Evolutionary conservation across 495 filamentous ascomycete species (phyloP), one percentile per base, ranked within the genome.

Genomic region (Penicillium verhagenii): DNA sequence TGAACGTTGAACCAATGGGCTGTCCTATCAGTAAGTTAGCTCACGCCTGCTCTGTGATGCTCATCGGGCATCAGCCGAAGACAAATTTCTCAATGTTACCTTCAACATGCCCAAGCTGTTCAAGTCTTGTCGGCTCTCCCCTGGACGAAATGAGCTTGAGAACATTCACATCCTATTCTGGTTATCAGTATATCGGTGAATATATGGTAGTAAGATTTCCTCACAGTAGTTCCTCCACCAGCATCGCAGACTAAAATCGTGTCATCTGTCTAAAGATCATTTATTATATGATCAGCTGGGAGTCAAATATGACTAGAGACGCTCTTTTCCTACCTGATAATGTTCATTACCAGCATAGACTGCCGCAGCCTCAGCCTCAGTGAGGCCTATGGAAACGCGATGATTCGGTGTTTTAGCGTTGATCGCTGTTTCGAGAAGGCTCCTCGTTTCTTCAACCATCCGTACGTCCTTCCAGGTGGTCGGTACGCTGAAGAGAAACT

Each of bases 331-430:
- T 56, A 65, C 42, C 56, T 67, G 20, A 61, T 72, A 70, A 52
- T 66, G 57, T 35, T 73, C 72, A 19, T 72, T 75, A 6, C 72
- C 74, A 0, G 77, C 72, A 61, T 80, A 77, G 0, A 86, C 83
- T 11, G 86, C 86, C 6, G 85, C 85, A 4, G 85, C 85, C 64
- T 88, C 85, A 4, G 85, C 83, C 62, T 89, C 86, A 0, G 86
- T 89, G 14, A 88, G 64, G n/a, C 82, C 82, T 38, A 89, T 82
- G n/a, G 57, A 63, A 1, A 78, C 79, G 5, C 65, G 68, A 63
- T 86, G 81, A 16, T 65, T 65, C 0, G 52, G 47, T 2, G 71
- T 70, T 33, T 75, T 57, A 7, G 78, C 78, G 60, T 81, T 82
- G 3, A 85, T 81, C 4, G 81, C 80, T 4, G 64, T 57, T 18